These are phyloP conservation scores for Ceratocystis diversiconidia DNA, from an alignment of 2,329 filamentous ascomycete genomes.

Conservation along the genomic window DNA sequence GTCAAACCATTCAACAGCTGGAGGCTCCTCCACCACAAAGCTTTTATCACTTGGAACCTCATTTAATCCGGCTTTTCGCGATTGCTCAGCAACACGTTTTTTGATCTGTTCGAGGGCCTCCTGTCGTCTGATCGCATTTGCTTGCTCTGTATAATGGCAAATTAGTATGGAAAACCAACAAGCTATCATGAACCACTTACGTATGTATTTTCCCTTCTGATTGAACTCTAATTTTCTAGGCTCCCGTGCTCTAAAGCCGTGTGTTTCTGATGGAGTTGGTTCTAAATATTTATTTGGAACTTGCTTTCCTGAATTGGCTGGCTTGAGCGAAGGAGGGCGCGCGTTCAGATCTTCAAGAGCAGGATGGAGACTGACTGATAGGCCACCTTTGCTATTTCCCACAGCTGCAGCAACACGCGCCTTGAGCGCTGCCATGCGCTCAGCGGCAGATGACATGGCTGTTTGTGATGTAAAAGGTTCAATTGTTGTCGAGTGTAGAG, in stretches of 20 bases:
- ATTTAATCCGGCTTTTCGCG: constrained; percentile 82
- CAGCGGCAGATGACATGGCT: constrained; percentile 43
- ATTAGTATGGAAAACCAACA: neutral
- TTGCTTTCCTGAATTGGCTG: constrained; percentile 19
- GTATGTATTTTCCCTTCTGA: constrained; percentile 91
- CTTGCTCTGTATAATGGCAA: constrained; percentile 41
- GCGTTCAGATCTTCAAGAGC: constrained; percentile 47
- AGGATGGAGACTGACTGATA: constrained; percentile 65
- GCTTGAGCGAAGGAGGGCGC: constrained; percentile 26
- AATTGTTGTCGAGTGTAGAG: neutral
- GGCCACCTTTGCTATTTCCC: constrained; percentile 46
- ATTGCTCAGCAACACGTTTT: constrained; percentile 74
- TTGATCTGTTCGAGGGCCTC: constrained; percentile 88
- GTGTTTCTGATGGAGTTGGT: constrained; percentile 42
- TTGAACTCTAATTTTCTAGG: constrained; percentile 77
- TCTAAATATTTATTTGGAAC: constrained; percentile 68
- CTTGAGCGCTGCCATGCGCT: constrained; percentile 62
- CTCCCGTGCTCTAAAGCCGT: constrained; percentile 50
- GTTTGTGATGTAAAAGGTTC: neutral
- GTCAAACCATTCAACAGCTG: constrained; percentile 95
- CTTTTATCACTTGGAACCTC: constrained; percentile 79
- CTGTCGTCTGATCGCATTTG: constrained; percentile 74
- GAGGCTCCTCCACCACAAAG: constrained; percentile 70
- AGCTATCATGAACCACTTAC: constrained; percentile 4
- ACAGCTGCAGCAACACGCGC: constrained; percentile 67